phyloP scores from a whole-genome alignment of 148 eudicot genomes.

The Heliosperma pusillum region DNA sequence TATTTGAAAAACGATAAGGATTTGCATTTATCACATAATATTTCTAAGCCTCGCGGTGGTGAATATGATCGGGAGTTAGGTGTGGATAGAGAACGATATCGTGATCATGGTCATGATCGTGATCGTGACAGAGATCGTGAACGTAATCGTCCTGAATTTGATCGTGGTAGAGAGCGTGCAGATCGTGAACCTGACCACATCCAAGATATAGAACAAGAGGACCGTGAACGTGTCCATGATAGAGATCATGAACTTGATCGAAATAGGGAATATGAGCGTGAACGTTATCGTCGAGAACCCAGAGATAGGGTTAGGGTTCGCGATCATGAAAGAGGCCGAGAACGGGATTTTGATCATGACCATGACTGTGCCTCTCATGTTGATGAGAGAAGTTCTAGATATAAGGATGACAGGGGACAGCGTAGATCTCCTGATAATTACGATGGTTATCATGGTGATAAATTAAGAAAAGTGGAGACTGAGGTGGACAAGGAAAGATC shows the following conservation, averaged over 20 bases:
- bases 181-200: slow-evolving; percentile 27
- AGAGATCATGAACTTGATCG: slow-evolving; percentile 45
- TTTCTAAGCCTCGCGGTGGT: slow-evolving; percentile 32
- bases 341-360: slow-evolving; percentile 28
- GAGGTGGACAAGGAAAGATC: slow-evolving; percentile 64
- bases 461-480: slow-evolving; percentile 44
- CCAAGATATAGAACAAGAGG: slow-evolving; percentile 23
- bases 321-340: slow-evolving; percentile 25
- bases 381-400: slow-evolving; percentile 56
- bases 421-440: slow-evolving; percentile 51
- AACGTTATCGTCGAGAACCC: slow-evolving; percentile 38
- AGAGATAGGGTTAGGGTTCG: slow-evolving; percentile 28
- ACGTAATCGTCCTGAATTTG: slow-evolving; percentile 25
- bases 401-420: slow-evolving; percentile 67
- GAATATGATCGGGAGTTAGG: slow-evolving; percentile 35
- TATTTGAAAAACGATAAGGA: slow-evolving; percentile 52
- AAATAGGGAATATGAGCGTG: slow-evolving; percentile 28
- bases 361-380: slow-evolving; percentile 35
- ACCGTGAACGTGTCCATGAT: slow-evolving; percentile 28
- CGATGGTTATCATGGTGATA: slow-evolving; percentile 57
- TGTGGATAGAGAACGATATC: slow-evolving; percentile 8
- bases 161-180: slow-evolving; percentile 18
- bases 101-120: slow-evolving; percentile 6
- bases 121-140: slow-evolving; percentile 43
- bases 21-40: slow-evolving; percentile 46